phyloP scores from a whole-genome alignment of 2,329 filamentous ascomycete genomes.

The Beauveria sp. region DNA sequence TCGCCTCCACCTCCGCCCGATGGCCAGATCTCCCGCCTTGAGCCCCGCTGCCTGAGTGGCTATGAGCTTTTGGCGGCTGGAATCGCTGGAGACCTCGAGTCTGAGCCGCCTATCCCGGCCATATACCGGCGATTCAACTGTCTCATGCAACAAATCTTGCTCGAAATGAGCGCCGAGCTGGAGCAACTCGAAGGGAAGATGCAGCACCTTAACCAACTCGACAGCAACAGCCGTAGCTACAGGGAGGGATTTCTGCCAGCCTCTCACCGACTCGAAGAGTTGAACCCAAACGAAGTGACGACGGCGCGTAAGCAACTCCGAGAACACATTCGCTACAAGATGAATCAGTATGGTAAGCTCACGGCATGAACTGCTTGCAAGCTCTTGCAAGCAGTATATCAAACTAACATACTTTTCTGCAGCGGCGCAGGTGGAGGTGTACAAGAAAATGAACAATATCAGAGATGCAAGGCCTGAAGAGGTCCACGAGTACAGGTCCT shows the following conservation, averaged over 20 bases:
- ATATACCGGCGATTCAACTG: conserved; percentile 79
- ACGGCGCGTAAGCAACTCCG: conserved; percentile 54
- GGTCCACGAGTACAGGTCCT: conserved; percentile 41
- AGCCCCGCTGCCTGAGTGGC: conserved; percentile 43
- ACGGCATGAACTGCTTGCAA: background rate
- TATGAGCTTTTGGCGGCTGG: conserved; percentile 57
- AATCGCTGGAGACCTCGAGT: conserved; percentile 26
- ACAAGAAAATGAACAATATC: background rate
- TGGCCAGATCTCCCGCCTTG: conserved; percentile 15
- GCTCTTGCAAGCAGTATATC: background rate
- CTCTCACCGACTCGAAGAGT: conserved; percentile 50
- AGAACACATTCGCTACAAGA: conserved; percentile 56
- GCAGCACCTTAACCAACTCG: conserved; percentile 54
- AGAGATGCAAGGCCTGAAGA: background rate
- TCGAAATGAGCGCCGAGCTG: conserved; percentile 82
- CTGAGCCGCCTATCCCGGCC: conserved; percentile 36
- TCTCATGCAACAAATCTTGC: conserved; percentile 72
- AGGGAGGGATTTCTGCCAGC: conserved; percentile 44
- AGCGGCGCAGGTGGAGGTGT: conserved; percentile 25
- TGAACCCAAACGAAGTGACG: conserved; percentile 48
- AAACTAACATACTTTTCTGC: conserved; percentile 36
- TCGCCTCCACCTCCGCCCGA: background rate
- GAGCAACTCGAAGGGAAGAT: conserved; percentile 74
- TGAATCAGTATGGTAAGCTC: conserved; percentile 58
- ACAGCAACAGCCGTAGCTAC: conserved; percentile 40